A percentile compares a stretch with the other conserved stretches of the same genome.
These are phyloP conservation scores for Didymella pinodella DNA, from an alignment of 2,329 filamentous ascomycete species.

Conservation along the genomic window DNA sequence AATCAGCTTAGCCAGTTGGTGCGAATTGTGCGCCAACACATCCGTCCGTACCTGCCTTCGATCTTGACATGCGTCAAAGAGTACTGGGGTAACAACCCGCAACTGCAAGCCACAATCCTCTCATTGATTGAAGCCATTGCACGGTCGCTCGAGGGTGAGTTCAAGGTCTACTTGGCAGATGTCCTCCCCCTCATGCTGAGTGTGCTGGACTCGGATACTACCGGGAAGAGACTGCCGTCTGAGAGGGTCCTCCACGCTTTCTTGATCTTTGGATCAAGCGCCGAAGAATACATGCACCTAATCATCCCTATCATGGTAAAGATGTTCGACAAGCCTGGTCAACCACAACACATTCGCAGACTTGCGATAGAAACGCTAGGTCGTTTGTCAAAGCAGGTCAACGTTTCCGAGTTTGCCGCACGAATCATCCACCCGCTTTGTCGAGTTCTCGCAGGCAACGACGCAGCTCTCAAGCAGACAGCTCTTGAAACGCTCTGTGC, in stretches of 20 bases:
- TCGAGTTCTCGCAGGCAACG: constrained; percentile 77
- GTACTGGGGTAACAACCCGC: constrained; percentile 83
- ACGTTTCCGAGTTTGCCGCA: constrained; percentile 94
- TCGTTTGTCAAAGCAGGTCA: constrained; percentile 93
- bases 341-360: constrained; percentile 80
- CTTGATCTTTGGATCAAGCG: constrained; percentile 91
- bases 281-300: constrained; percentile 98
- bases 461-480: constrained; percentile 76
- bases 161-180: constrained; percentile 92
- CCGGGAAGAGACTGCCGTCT: constrained; percentile 78
- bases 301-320: constrained; percentile 96
- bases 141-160: constrained; percentile 92
- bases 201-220: constrained; percentile 85
- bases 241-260: constrained; percentile 95
- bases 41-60: constrained; percentile 85
- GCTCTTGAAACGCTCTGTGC: constrained; percentile 95
- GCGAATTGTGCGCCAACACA: constrained; percentile 94
- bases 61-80: constrained; percentile 88
- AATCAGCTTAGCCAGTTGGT: constrained; percentile 94
- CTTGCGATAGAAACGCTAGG: constrained; percentile 94
- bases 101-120: constrained; percentile 89
- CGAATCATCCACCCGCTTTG: constrained; percentile 95
- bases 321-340: constrained; percentile 88
- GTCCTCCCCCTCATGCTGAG: constrained; percentile 93
- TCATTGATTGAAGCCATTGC: constrained; percentile 93